Evolutionary conservation across 2,329 filamentous ascomycete species (phyloP), one percentile per base, ranked within the genome.

Genomic region (Talaromyces sp.): DNA sequence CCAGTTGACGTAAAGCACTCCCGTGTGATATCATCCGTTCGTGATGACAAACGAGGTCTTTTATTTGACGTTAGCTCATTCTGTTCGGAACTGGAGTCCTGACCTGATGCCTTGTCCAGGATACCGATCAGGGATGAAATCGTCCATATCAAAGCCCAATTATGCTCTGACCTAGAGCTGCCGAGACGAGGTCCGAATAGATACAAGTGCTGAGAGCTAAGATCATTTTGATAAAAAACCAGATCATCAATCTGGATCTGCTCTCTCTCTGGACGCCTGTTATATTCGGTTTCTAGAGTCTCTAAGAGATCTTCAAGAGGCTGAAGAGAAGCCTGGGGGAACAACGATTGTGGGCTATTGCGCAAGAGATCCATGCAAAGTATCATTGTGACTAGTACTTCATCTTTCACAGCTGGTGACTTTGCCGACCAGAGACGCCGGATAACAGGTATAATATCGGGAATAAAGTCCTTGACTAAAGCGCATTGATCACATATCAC

Each of bases 241-340:
- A 97, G 74, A 70, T 97, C 91, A 66, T 91, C 87, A n/a, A 96
- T 79, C 68, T 92, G 90, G 11, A 98, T 82, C 43, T 89, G 86
- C 57, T 91, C 88, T 66, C 87, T 87, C 57, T 90, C 87, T 41
- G 87, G 83, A 66, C 92, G 85, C 68, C 83, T 88, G 3, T 86
- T 83, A 76, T 98, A 98, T 71, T 97, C 94, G 9, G 80, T 80
- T 80, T 89, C 90, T n/a, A 99, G 78, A 3, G 85, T 82, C 52
- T 93, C 89, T 39, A 88, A 74, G 1, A 97, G 76, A n/a, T 85
- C 85, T 68, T 89, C 86, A 6, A 96, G 69, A 63, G 69, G 84
- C 13, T 69, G 71, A 19, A 76, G 52, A 72, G 80, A 33, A 77
- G 74, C 63, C 83, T 76, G 63, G 70, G 73, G 64, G 72, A 75